phyloP scores from a whole-genome alignment of 2,329 filamentous ascomycete species.

The Aspergillus ochraceus region DNA sequence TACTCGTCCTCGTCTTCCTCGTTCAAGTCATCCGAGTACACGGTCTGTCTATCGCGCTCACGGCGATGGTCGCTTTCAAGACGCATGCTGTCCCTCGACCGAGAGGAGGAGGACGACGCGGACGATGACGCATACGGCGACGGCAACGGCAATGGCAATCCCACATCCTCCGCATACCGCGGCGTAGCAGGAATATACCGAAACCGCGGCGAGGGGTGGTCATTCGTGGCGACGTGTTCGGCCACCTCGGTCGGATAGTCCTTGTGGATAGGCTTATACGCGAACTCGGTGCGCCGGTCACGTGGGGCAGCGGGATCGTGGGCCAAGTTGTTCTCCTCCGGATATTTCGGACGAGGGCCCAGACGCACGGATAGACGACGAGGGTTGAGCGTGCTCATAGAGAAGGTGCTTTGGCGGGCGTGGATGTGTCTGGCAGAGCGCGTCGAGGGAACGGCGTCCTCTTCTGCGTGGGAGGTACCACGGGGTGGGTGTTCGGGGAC shows the following conservation, averaged over 20 bases:
- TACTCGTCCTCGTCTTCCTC: neutral
- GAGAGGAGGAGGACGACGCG: neutral
- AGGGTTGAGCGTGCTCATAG: constrained; percentile 23
- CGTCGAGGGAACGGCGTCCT: constrained; percentile 11
- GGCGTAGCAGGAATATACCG: constrained; percentile 34
- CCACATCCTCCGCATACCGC: constrained; percentile 26
- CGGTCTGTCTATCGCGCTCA: neutral
- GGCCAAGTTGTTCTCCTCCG: neutral
- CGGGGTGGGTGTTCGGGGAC: constrained; percentile 21
- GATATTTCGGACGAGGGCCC: constrained; percentile 21
- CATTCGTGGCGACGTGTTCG: constrained; percentile 16
- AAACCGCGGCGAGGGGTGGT: constrained; percentile 23
- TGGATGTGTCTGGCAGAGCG: constrained; percentile 1
- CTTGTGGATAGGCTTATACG: constrained; percentile 34
- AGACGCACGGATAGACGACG: constrained; percentile 31
- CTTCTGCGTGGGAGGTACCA: constrained; percentile 15
- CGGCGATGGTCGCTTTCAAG: neutral
- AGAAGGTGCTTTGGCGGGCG: constrained; percentile 20
- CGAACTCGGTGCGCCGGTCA: constrained; percentile 24
- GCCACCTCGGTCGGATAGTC: constrained; percentile 33
- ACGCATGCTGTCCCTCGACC: neutral
- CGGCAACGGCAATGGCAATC: neutral
- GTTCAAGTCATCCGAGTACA: neutral
- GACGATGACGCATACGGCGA: neutral
- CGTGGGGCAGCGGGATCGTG: constrained; percentile 1